Percentiles rank a stretch among this genome's conserved stretches.
phyloP scores from a whole-genome alignment of 345 rosid species.

The Euphorbia tirucalli region DNA sequence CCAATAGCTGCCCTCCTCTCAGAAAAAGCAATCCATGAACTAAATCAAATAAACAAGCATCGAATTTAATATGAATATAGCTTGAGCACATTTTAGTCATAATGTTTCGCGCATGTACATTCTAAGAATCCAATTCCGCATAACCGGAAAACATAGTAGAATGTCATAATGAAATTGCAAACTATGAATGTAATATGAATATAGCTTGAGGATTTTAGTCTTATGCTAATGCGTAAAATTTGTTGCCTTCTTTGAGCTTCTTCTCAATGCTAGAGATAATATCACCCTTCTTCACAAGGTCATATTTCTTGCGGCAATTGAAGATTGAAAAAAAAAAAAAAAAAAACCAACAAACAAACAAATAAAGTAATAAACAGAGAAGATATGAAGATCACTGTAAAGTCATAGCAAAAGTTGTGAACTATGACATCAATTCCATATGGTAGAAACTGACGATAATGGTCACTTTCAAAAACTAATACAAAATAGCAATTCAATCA shows the following conservation, averaged over 20 bases:
- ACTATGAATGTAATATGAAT: neutral
- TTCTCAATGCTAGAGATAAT: conserved; percentile 45
- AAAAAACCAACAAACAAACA: no score
- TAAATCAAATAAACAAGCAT: no score
- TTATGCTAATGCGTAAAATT: neutral
- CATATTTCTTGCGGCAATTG: no score
- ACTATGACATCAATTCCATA: neutral
- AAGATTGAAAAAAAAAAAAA: no score
- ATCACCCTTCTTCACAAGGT: conserved; percentile 66
- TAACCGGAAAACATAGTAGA: neutral
- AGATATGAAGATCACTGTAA: neutral
- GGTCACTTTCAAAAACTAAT: neutral
- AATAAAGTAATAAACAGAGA: no score
- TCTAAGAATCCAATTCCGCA: neutral
- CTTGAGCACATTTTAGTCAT: no score
- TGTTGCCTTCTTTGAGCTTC: conserved; percentile 42
- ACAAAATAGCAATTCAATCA: no score
- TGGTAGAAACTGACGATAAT: neutral
- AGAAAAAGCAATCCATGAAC: no score
- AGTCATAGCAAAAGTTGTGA: neutral
- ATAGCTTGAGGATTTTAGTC: neutral
- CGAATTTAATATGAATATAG: no score
- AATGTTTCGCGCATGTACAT: neutral
- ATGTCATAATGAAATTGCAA: neutral
- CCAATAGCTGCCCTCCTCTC: no score